Base-by-base conservation (phyloP, 331 rosid genomes). In the Quercus phellos region DNA sequence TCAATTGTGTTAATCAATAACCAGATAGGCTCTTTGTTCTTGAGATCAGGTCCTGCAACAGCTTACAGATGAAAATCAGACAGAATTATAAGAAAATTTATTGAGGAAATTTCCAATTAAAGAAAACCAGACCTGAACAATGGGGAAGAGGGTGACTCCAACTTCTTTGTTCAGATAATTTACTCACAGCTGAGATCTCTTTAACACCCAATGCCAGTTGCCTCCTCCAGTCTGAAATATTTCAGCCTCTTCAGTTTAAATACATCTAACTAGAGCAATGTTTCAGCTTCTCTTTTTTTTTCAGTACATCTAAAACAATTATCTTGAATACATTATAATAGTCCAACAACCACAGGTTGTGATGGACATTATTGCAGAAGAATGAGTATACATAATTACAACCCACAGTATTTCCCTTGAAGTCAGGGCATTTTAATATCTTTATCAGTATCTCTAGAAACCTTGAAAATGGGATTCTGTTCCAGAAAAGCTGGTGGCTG, bases 401-500 rank as follows among this genome's bases (percentile, higher is more conserved):
- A 55, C 50, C 83, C 71, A 73, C 38, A 22, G 17, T 61, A 59
- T 27, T 51, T 71, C 42, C 24, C 24, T 27, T 75, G 60, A 69
- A 69, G 30, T 80, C 84, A 94, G 22, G 84, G 84, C 82, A 94
- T 46, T 38, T 38, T 55, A 51, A 78, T 82, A 73, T 86, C 89
- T 74, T 82, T 76, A 67, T 84, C 75, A 73, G 84, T 75, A 79
- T 27, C 77, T 74, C 79, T 71, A 8, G 90, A 92, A 86, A 88
- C 53, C 89, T 87, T 90, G 89, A 89, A 94, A 75, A 69, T 68
- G 46, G 97, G 94, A 84, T 85, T 89, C 86, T 89, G 99, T 84
- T 94, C 99, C 64, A 78, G 24, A 79, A 94, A 94, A 85, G 90
- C 89, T 13, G 98, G 98, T 17, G 90, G 82, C 26, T 88, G 76